phyloP scores from a whole-genome alignment of 2,329 filamentous ascomycete genomes.

The Diplodia corticola region DNA sequence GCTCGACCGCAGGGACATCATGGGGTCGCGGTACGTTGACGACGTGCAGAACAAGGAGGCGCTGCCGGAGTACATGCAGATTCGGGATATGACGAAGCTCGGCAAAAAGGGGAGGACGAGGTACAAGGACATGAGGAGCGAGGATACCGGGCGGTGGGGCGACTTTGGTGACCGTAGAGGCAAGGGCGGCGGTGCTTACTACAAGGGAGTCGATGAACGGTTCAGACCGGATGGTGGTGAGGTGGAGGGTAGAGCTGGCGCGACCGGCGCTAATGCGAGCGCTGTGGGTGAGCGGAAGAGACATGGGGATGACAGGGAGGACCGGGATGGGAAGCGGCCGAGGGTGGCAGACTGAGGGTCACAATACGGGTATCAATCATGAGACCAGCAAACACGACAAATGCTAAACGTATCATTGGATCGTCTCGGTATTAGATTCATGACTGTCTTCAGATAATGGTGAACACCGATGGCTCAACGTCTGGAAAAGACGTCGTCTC shows the following conservation, averaged over 20 bases:
- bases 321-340: slow-evolving; percentile 48
- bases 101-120: slow-evolving; percentile 89
- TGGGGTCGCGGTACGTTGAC: slow-evolving; percentile 80
- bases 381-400: neutral
- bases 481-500: neutral
- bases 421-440: neutral
- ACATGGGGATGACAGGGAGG: slow-evolving; percentile 39
- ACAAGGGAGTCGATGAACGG: slow-evolving; percentile 59
- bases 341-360: slow-evolving; percentile 33
- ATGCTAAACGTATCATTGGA: neutral
- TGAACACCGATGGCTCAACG: neutral
- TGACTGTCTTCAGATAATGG: neutral
- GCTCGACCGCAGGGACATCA: slow-evolving; percentile 77
- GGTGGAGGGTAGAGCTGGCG: slow-evolving; percentile 45
- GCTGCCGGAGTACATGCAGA: slow-evolving; percentile 87
- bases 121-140: slow-evolving; percentile 82
- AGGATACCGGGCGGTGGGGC: slow-evolving; percentile 91
- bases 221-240: slow-evolving; percentile 64
- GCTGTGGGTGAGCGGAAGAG: slow-evolving; percentile 65
- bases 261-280: slow-evolving; percentile 69
- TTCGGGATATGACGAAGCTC: slow-evolving; percentile 89
- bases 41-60: slow-evolving; percentile 80
- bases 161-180: slow-evolving; percentile 56
- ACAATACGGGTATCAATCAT: neutral
- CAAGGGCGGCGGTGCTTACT: slow-evolving; percentile 35